Conservation (phyloP, 768 basidiomycete genomes). For the Boletus bicolor region DNA sequence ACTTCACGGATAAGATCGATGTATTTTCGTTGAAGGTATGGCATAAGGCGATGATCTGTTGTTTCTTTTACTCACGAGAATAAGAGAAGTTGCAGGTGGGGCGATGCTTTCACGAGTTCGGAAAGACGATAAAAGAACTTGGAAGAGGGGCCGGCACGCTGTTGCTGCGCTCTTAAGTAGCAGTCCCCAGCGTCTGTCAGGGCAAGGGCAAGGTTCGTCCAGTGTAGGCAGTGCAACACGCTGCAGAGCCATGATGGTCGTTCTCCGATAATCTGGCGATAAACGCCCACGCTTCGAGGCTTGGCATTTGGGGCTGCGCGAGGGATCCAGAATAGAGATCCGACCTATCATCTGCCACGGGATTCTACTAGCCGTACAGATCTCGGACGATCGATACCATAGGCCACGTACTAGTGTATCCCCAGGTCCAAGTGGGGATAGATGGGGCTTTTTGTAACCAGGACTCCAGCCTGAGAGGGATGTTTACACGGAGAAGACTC, state of each 20-base stretch:
- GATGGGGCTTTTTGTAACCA: too few relatives aligned
- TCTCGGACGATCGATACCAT: too few relatives aligned
- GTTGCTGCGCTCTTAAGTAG: neutral
- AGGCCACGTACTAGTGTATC: too few relatives aligned
- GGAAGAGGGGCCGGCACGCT: neutral
- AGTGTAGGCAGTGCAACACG: neutral
- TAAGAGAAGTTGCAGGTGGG: too few relatives aligned
- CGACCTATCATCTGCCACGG: too few relatives aligned
- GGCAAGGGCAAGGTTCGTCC: neutral
- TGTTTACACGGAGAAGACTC: too few relatives aligned
- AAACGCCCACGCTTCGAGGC: neutral
- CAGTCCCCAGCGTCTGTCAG: conserved; percentile 4
- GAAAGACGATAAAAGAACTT: neutral
- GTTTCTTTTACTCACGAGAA: too few relatives aligned
- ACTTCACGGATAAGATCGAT: conserved; percentile 30
- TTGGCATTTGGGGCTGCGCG: too few relatives aligned
- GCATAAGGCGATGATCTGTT: neutral
- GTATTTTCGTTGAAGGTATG: conserved; percentile 29
- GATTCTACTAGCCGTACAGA: too few relatives aligned
- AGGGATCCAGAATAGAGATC: too few relatives aligned
- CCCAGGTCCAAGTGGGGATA: too few relatives aligned
- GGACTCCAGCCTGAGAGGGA: too few relatives aligned
- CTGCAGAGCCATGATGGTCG: neutral
- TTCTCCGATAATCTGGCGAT: neutral
- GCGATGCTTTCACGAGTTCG: neutral